Percentiles rank a stretch among this genome's conserved stretches.
These are phyloP conservation scores for Juglanconis juglandina DNA, from an alignment of 2,329 filamentous ascomycete genomes.

Conservation along the genomic window DNA sequence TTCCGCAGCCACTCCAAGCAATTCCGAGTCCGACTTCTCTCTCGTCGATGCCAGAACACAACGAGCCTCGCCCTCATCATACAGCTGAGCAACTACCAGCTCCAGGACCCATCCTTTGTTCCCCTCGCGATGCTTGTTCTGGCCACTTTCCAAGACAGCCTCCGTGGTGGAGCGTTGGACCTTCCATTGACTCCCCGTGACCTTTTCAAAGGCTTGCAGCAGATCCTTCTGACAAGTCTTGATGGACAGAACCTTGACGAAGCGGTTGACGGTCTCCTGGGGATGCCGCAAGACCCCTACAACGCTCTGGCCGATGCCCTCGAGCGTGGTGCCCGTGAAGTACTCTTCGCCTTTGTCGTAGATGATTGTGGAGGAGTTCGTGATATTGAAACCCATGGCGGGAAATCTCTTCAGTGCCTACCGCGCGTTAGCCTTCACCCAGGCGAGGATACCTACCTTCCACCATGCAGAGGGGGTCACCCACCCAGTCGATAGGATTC, in stretches of 20 bases:
- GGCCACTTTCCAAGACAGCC: slow-evolving; percentile 7
- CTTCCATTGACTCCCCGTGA: slow-evolving; percentile 22
- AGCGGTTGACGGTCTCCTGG: slow-evolving; percentile 51
- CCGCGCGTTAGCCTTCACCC: too few species aligned
- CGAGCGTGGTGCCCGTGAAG: slow-evolving; percentile 48
- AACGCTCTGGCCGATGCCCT: slow-evolving; percentile 44
- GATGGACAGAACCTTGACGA: slow-evolving; percentile 42
- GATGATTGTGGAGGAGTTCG: slow-evolving; percentile 31
- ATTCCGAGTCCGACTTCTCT: slow-evolving; percentile 23
- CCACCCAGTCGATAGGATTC: slow-evolving; percentile 31
- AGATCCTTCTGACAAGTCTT: slow-evolving; percentile 16
- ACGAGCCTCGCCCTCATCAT: slow-evolving; percentile 26
- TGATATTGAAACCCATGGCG: slow-evolving; percentile 28
- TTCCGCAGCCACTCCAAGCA: slow-evolving; percentile 28
- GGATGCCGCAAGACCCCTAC: slow-evolving; percentile 46
- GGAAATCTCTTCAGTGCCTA: slow-evolving; percentile 23
- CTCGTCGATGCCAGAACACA: slow-evolving; percentile 24
- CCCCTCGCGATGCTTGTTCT: slow-evolving; percentile 22
- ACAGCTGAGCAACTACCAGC: slow-evolving; percentile 29
- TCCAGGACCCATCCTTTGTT: slow-evolving; percentile 26
- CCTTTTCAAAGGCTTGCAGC: slow-evolving; percentile 23
- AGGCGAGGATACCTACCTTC: too few species aligned
- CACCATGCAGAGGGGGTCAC: background rate
- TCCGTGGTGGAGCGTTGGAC: slow-evolving; percentile 11
- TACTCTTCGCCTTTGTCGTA: slow-evolving; percentile 47